phyloP scores from a whole-genome alignment of 768 basidiomycete species.

The Saitozyma podzolica region DNA sequence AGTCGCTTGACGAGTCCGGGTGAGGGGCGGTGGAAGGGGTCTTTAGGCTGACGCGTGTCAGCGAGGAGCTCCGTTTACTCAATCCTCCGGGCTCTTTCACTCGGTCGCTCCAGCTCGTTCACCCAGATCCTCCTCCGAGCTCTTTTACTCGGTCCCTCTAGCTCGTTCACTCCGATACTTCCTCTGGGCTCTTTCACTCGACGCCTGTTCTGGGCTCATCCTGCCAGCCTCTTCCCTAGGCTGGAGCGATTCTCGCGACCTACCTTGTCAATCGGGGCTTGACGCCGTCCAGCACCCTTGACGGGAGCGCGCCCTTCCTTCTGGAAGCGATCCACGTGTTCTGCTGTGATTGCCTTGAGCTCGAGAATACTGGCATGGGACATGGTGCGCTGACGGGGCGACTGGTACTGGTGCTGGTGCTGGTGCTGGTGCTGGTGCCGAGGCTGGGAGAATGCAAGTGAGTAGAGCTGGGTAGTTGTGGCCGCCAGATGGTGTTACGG shows the following conservation, averaged over 20 bases:
- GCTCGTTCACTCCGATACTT: too few relatives aligned
- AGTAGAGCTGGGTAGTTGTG: too few relatives aligned
- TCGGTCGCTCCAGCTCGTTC: neutral
- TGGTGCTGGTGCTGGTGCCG: too few relatives aligned
- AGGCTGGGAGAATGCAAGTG: too few relatives aligned
- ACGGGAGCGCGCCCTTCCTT: slow-evolving; percentile 46
- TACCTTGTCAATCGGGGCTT: neutral
- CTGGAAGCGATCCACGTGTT: slow-evolving; percentile 44
- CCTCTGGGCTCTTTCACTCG: too few relatives aligned
- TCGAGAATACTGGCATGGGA: slow-evolving; percentile 44
- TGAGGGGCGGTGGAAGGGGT: slow-evolving; percentile 47
- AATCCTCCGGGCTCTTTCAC: neutral
- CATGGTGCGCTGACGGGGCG: slow-evolving; percentile 10
- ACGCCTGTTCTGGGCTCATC: slow-evolving; percentile 7
- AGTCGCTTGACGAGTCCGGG: slow-evolving; percentile 48
- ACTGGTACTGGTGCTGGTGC: too few relatives aligned
- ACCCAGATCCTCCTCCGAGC: neutral
- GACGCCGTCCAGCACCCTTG: slow-evolving; percentile 24
- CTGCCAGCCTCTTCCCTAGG: slow-evolving; percentile 11
- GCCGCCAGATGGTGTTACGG: too few relatives aligned
- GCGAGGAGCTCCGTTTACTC: too few relatives aligned
- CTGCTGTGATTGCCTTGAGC: slow-evolving; percentile 47
- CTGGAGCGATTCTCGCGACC: neutral
- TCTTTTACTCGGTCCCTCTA: neutral
- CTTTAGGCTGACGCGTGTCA: slow-evolving; percentile 19